phyloP scores from a whole-genome alignment of 2,329 filamentous ascomycete species.

The Leptographium wingfieldii region DNA sequence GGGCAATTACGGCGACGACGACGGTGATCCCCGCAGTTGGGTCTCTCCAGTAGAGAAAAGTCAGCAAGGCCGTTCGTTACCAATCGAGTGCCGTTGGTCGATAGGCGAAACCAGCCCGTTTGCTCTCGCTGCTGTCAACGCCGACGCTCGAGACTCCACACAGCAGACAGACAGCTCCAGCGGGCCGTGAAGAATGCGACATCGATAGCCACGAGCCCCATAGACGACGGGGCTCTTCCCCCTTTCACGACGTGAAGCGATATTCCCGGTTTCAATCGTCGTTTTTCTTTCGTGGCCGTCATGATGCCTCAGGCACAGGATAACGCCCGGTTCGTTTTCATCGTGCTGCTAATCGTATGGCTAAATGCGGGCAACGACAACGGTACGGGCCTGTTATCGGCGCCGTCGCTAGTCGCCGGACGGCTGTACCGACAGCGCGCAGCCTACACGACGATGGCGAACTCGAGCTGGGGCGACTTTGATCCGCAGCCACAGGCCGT shows the following conservation, averaged over 20 bases:
- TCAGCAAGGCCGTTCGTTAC: background rate
- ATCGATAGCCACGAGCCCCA: background rate
- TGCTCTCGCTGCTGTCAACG: background rate
- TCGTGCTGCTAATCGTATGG: slow-evolving; percentile 32
- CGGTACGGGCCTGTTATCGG: slow-evolving; percentile 27
- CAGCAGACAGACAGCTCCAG: background rate
- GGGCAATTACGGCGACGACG: background rate
- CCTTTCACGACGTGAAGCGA: background rate
- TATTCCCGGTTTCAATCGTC: no score
- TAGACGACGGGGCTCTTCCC: background rate
- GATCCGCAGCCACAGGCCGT: slow-evolving; percentile 23
- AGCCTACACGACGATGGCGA: slow-evolving; percentile 41
- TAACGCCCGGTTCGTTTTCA: slow-evolving; percentile 26
- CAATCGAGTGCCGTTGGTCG: background rate
- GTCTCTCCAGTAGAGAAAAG: background rate
- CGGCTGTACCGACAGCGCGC: slow-evolving; percentile 39
- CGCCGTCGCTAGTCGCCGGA: slow-evolving; percentile 28
- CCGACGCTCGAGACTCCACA: background rate
- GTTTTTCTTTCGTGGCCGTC: slow-evolving; percentile 1
- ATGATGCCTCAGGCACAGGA: slow-evolving; percentile 35
- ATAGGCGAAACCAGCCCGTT: background rate
- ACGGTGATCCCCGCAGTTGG: no score
- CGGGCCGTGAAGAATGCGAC: background rate
- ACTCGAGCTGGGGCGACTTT: slow-evolving; percentile 49
- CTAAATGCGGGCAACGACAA: slow-evolving; percentile 28